A percentile compares a stretch with the other conserved stretches of the same genome.
These are phyloP conservation scores for Pseudogymnoascus verrucosus DNA, from an alignment of 2,329 filamentous ascomycete species.

Conservation along the genomic window DNA sequence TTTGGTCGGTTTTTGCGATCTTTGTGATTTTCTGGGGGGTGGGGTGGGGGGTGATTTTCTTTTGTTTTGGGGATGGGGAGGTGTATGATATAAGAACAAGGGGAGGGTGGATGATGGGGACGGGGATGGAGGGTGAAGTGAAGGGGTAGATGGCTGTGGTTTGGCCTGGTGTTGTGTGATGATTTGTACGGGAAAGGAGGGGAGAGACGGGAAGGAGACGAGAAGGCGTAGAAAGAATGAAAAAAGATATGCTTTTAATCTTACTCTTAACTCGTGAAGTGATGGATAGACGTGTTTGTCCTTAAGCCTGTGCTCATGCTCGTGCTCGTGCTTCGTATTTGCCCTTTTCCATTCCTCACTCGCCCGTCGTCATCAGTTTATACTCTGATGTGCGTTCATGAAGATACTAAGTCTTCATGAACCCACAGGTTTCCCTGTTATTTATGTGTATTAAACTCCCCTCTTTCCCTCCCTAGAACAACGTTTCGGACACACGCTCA, in stretches of 20 bases:
- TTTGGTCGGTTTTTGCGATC: neutral
- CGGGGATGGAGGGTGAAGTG: neutral
- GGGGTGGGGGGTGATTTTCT: too few species aligned
- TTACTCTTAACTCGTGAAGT: neutral
- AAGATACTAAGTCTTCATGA: too few species aligned
- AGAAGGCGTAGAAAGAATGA: neutral
- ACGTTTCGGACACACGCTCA: too few species aligned
- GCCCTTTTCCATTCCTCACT: too few species aligned
- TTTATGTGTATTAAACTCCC: too few species aligned
- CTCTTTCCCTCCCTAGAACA: too few species aligned
- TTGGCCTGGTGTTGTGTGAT: neutral
- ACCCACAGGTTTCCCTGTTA: too few species aligned
- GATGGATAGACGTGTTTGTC: neutral
- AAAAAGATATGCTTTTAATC: neutral
- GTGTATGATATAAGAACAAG: neutral
- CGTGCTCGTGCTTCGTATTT: too few species aligned
- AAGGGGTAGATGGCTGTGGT: neutral
- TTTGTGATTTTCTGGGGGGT: neutral
- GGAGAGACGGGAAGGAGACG: neutral
- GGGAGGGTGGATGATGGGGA: neutral
- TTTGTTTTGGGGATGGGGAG: too few species aligned
- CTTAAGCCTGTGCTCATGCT: too few species aligned
- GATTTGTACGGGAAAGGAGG: neutral
- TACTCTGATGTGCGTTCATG: too few species aligned
- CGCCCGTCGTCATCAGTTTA: neutral